phyloP scores from a whole-genome alignment of 2,329 filamentous ascomycete species.

The Colletotrichum tabaci region DNA sequence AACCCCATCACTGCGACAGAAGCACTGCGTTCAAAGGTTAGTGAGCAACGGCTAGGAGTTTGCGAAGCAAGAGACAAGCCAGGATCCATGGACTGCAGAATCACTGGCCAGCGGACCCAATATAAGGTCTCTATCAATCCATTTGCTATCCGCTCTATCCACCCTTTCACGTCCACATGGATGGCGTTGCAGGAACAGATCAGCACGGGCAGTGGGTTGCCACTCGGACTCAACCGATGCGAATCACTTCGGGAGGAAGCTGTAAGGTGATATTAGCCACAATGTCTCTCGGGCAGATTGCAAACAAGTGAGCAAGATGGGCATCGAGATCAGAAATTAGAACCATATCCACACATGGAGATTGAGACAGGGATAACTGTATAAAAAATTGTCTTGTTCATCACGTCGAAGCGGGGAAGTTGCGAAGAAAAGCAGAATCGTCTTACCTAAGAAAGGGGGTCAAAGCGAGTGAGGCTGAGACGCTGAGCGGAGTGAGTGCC shows the following conservation, averaged over 20 bases:
- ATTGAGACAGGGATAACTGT: slow-evolving; percentile 43
- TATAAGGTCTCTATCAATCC: slow-evolving; percentile 34
- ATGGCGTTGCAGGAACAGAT: slow-evolving; percentile 27
- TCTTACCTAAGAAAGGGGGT: slow-evolving; percentile 11
- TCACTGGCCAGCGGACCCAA: slow-evolving; percentile 26
- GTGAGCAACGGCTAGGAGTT: slow-evolving; percentile 17
- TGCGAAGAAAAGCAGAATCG: not conserved
- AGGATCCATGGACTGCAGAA: slow-evolving; percentile 30
- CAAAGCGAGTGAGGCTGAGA: too few relatives aligned
- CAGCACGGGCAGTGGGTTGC: not conserved
- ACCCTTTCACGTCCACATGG: slow-evolving; percentile 24
- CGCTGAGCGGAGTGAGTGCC: not conserved
- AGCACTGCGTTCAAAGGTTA: slow-evolving; percentile 30
- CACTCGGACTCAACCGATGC: not conserved
- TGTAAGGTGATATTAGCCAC: slow-evolving; percentile 15
- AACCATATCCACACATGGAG: slow-evolving; percentile 36
- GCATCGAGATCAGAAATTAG: slow-evolving; percentile 36
- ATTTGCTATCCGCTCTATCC: slow-evolving; percentile 41
- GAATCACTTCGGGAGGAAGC: slow-evolving; percentile 19
- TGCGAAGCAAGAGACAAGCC: slow-evolving; percentile 30
- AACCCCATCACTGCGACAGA: not conserved
- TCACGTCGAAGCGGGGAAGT: slow-evolving; percentile 25
- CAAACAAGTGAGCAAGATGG: slow-evolving; percentile 2
- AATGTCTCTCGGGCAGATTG: not conserved
- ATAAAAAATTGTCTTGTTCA: slow-evolving; percentile 37